Evolutionary conservation across 2,329 filamentous ascomycete genomes (phyloP), one percentile per base, ranked within the genome.

Genomic region (Trichoderma hamatum): DNA sequence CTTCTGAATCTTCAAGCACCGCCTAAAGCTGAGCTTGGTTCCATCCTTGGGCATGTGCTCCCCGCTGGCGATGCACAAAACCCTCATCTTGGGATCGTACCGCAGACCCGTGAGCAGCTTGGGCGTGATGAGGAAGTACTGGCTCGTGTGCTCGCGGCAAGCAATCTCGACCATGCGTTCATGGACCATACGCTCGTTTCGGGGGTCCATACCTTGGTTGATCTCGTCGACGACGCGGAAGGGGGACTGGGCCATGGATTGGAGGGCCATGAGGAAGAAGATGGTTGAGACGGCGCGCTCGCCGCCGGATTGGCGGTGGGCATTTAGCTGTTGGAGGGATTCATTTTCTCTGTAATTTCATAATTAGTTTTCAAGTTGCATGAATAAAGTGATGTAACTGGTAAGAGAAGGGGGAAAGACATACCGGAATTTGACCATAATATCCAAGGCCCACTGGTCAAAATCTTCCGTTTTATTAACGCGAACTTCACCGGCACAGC

Each of bases 151-250:
- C 79, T 94, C 90, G 73, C 89, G 88, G 79, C 96, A 98, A 54
- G 96, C 96, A 77, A 99, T 97, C 76, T 97, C 94, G 10, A 99
- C 96, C 92, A 99, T 96, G 72, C 96, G 92, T 78, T 95, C 93
- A 81, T 99, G 96, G 19, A 99, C 94, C 88, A 97, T 96, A 74
- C 96, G 92, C 81, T 99, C 96, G 80, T 99, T 99, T 75, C 96
- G 90, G 54, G 95, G 96, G 79, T 99, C 96, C 96, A 99, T 99
- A 73, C 96, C 96, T 82, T 99, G 96, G 78, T 99, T 99, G 85
- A 99, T 99, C 82, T 99, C 96, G 80, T 99, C 96, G 70, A 99
- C 96, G 61, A 99, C 95, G 64, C 96, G 93, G 87, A 99, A 99
- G 1, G 96, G 96, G 3, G 94, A 94, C 75, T 94, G 92, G 19